phyloP scores from a whole-genome alignment of 2,329 filamentous ascomycete species.

The Stylonectria norvegica region DNA sequence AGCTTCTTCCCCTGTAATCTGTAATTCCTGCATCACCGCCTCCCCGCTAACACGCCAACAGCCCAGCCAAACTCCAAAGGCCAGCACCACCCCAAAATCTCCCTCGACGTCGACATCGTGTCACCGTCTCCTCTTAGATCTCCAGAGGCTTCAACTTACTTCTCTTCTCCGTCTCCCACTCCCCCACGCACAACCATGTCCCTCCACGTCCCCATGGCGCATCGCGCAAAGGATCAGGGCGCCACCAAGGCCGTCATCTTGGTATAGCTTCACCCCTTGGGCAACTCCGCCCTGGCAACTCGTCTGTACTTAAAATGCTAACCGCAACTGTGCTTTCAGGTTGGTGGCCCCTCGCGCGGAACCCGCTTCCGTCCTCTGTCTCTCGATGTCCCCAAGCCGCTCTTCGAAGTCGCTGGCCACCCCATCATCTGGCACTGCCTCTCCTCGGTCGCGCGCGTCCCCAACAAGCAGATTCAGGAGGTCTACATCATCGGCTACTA shows the following conservation, averaged over 20 bases:
- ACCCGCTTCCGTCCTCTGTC: slow-evolving; percentile 94
- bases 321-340: too few species aligned
- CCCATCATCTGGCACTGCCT: slow-evolving; percentile 98
- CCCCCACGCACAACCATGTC: slow-evolving; percentile 40
- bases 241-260: slow-evolving; percentile 93
- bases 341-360: slow-evolving; percentile 91
- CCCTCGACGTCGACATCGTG: slow-evolving; percentile 3
- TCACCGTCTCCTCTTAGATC: neutral
- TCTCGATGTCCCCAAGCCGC: slow-evolving; percentile 94
- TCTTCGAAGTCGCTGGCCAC: slow-evolving; percentile 97
- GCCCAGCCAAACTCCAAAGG: slow-evolving; percentile 3
- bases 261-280: slow-evolving; percentile 47
- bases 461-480: slow-evolving; percentile 76
- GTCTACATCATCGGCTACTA: slow-evolving; percentile 99
- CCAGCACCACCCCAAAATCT: slow-evolving; percentile 6
- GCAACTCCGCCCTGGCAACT: neutral
- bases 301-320: neutral
- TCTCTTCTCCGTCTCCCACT: neutral
- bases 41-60: slow-evolving; percentile 9
- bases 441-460: slow-evolving; percentile 83
- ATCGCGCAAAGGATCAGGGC: slow-evolving; percentile 48
- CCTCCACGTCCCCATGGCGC: slow-evolving; percentile 53
- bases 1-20: neutral
- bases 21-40: slow-evolving; percentile 10
- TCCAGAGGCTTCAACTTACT: slow-evolving; percentile 5